Evolutionary conservation across 2,329 filamentous ascomycete species (phyloP), one percentile per base, ranked within the genome.

Genomic region (Dactylellina cionopaga): DNA sequence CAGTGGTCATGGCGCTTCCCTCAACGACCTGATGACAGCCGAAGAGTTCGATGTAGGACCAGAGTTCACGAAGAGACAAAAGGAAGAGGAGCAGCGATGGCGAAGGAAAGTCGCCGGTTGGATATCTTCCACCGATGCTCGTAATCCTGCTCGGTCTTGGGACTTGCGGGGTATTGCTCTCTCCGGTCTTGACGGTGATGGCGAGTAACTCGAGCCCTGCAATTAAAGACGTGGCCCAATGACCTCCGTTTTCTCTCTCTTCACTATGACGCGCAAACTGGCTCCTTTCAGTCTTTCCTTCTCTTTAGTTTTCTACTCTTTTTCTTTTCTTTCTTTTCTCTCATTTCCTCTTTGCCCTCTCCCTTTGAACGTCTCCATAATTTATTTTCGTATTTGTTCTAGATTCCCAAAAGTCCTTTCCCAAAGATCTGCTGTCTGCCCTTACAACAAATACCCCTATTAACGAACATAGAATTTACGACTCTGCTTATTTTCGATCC

Each of bases 41-140:
- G 95, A 99, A 81, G 95, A 99, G 79, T 99, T 99, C 77, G 95
- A 99, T 79, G 92, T 99, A 63, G 95, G 95, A 0, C 95, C 94
- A 2, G 92, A 96, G 80, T 99, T 98, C 79, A 89, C 98, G 74
- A 86, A 89, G 77, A 85, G 93, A 74, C 94, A 98, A 79, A 86
- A 91, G 70, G 92, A 94, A 78, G 95, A 99, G 81, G 95, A 99
- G 81, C 89, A 92, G 49, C 86, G 91, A 73, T 99, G 95, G 95
- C 86, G 90, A 76, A 89, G 89, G 80, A 94, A 93, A 81, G 94
- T 94, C 76, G 89, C 91, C 79, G 89, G 87, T 77, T 99, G 95
- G 95, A 87, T 94, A 85, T 85, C 55, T 82, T 85, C 75, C 84
- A 85, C 71, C 79, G 81, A 76, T 83, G 84, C 75, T 75, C 65